These are phyloP conservation scores for Glaciozyma antarctica DNA, from an alignment of 768 basidiomycete genomes.

Conservation along the genomic window DNA sequence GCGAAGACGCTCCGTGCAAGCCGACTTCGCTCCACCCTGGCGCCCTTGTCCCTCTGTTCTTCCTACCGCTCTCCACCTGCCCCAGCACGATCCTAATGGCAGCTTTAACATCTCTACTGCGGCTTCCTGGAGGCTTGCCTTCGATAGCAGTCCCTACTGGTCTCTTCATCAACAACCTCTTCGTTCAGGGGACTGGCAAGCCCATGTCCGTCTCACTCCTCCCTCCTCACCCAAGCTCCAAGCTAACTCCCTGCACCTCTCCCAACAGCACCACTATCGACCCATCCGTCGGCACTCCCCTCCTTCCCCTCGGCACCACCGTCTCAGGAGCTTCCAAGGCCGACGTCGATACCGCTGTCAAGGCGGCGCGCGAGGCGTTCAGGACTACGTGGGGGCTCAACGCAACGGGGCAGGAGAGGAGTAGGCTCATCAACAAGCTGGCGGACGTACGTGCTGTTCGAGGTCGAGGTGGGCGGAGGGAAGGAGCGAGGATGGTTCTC, in stretches of 20 bases:
- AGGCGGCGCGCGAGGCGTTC: slow-evolving; percentile 72
- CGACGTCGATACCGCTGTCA: slow-evolving; percentile 76
- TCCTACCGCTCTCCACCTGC: no score
- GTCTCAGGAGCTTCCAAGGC: slow-evolving; percentile 51
- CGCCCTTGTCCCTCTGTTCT: no score
- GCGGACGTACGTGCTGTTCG: slow-evolving; percentile 47
- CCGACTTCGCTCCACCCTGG: no score
- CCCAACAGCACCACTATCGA: slow-evolving; percentile 30
- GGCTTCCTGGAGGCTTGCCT: no score
- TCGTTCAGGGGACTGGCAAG: slow-evolving; percentile 38
- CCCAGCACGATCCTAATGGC: no score
- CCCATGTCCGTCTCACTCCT: background rate
- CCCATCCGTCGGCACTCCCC: slow-evolving; percentile 39
- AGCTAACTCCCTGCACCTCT: background rate
- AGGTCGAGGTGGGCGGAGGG: background rate
- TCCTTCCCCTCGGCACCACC: slow-evolving; percentile 20
- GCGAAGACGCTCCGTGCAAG: no score
- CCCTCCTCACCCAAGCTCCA: background rate
- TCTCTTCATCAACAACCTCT: slow-evolving; percentile 87
- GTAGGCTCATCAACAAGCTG: slow-evolving; percentile 22
- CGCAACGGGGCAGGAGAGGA: slow-evolving; percentile 36
- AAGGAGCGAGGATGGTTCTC: no score
- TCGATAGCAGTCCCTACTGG: slow-evolving; percentile 53
- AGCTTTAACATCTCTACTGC: no score
- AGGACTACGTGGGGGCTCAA: slow-evolving; percentile 67